Percentiles rank a stretch among this genome's conserved stretches.
Evolutionary conservation across 441 rosid species (phyloP).

Genomic region (Macaranga tanarius): DNA sequence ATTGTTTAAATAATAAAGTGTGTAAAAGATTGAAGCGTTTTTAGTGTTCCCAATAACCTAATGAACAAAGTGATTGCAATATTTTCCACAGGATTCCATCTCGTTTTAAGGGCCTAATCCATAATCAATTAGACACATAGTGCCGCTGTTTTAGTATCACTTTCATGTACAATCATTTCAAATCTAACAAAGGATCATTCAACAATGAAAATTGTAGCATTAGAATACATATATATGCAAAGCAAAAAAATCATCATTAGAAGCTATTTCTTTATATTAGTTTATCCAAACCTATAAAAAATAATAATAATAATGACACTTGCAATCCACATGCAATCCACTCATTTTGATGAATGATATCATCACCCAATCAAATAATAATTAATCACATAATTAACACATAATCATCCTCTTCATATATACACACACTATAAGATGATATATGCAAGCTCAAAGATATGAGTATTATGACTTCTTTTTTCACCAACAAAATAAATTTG

Average conservation of each 20-base stretch:
- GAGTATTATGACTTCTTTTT: too few relatives aligned
- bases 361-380: constrained; percentile 20
- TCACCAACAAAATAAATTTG: too few relatives aligned
- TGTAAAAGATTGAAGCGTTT: not conserved
- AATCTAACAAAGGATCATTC: not conserved
- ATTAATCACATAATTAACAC: constrained; percentile 20
- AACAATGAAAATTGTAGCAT: constrained; percentile 7
- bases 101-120: constrained; percentile 7
- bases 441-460: too few relatives aligned
- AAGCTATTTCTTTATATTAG: constrained; percentile 10
- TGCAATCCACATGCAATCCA: constrained; percentile 35
- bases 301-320: not conserved
- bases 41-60: not conserved
- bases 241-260: constrained; percentile 5
- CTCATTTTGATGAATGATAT: constrained; percentile 18
- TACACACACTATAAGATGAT: too few relatives aligned
- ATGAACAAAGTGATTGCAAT: not conserved
- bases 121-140: not conserved
- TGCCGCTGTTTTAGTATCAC: not conserved
- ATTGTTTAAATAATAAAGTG: not conserved
- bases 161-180: not conserved
- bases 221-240: not conserved
- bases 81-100: not conserved
- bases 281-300: not conserved
- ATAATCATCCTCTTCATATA: too few relatives aligned